phyloP scores from a whole-genome alignment of 2,329 filamentous ascomycete species.

The Pleurostoma richardsiae region DNA sequence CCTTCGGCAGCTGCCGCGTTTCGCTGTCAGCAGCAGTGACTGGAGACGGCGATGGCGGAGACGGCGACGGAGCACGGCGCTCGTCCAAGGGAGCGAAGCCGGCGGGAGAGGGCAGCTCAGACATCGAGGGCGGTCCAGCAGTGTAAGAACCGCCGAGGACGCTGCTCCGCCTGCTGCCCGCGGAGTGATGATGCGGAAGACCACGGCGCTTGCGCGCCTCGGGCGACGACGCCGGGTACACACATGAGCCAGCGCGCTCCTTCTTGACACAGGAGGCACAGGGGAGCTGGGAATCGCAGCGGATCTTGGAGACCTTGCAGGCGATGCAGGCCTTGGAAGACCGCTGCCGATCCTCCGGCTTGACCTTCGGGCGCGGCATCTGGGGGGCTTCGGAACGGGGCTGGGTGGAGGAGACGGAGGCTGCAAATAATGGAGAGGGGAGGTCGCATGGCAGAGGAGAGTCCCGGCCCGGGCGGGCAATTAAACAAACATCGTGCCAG shows the following conservation, averaged over 20 bases:
- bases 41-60: neutral
- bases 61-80: neutral
- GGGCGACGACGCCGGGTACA: neutral
- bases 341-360: constrained; percentile 7
- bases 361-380: constrained; percentile 7
- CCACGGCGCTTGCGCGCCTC: too few relatives aligned
- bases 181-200: too few relatives aligned
- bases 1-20: neutral
- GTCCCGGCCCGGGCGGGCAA: too few relatives aligned
- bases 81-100: neutral
- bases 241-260: neutral
- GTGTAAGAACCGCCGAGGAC: too few relatives aligned
- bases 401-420: too few relatives aligned
- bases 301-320: constrained; percentile 7
- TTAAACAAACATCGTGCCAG: too few relatives aligned
- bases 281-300: constrained; percentile 1
- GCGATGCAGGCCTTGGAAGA: constrained; percentile 5
- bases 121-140: neutral
- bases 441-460: too few relatives aligned
- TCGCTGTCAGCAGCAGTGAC: neutral
- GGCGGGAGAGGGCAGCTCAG: neutral
- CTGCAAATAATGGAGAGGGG: too few relatives aligned
- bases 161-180: too few relatives aligned
- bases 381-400: too few relatives aligned
- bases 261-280: neutral